phyloP scores from a whole-genome alignment of 2,329 filamentous ascomycete species.

The Aureobasidium leucospermi region DNA sequence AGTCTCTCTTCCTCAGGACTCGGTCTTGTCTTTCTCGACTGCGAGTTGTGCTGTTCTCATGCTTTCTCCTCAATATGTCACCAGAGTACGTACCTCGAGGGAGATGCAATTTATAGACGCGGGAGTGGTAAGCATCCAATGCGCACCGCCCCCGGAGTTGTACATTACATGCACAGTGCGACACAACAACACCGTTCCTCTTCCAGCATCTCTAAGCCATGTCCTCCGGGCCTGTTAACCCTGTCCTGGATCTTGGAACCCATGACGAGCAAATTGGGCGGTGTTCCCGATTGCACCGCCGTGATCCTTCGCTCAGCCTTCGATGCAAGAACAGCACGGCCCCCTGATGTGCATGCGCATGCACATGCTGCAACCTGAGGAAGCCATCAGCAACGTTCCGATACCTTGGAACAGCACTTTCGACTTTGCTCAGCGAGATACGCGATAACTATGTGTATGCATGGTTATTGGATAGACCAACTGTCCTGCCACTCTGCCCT shows the following conservation, averaged over 20 bases:
- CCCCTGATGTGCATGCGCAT: conserved; percentile 1
- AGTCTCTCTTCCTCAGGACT: not conserved
- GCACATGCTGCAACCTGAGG: conserved; percentile 6
- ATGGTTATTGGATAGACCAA: conserved; percentile 3
- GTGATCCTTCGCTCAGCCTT: conserved; percentile 7
- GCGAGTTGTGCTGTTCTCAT: not conserved
- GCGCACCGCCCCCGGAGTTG: not conserved
- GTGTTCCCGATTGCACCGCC: not conserved
- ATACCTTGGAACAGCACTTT: not conserved
- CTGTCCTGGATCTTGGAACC: not conserved
- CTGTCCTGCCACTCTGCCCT: not conserved
- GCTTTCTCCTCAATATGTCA: not conserved
- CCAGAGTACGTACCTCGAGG: not conserved
- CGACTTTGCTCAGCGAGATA: not conserved
- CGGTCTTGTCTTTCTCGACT: not conserved
- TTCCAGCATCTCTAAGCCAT: not conserved
- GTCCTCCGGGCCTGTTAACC: not conserved
- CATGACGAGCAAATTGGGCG: not conserved
- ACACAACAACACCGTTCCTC: conserved; percentile 1
- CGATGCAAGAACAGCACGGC: not conserved
- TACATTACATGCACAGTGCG: conserved; percentile 2
- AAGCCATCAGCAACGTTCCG: not conserved
- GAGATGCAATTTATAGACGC: not conserved
- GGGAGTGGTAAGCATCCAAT: not conserved
- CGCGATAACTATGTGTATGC: not conserved